These are phyloP conservation scores for Erucastrum elatum DNA, from an alignment of 345 rosid genomes.

Conservation along the genomic window DNA sequence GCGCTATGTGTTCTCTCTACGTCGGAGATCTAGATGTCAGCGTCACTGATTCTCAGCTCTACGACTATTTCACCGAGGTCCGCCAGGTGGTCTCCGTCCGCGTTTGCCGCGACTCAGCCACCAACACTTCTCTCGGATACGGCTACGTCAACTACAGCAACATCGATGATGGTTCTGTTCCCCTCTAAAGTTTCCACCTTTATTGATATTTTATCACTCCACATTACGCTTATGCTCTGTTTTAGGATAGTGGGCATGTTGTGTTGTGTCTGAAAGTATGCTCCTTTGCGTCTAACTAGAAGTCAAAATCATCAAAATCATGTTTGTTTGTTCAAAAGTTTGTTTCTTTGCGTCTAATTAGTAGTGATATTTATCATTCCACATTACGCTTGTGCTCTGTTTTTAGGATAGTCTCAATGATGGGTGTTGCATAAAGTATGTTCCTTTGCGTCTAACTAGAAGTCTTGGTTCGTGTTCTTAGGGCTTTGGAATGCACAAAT, in stretches of 20 bases:
- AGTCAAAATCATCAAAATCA: too few species aligned
- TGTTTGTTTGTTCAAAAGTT: too few species aligned
- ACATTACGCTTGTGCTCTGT: slow-evolving; percentile 3
- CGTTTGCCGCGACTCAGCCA: slow-evolving; percentile 67
- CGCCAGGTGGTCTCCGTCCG: slow-evolving; percentile 72
- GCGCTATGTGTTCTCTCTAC: slow-evolving; percentile 61
- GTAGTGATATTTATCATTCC: neutral
- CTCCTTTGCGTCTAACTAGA: too few species aligned
- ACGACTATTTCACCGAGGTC: slow-evolving; percentile 58
- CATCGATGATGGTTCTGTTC: slow-evolving; percentile 58
- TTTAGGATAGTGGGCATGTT: too few species aligned
- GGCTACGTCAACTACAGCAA: slow-evolving; percentile 88
- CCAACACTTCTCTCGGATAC: slow-evolving; percentile 80
- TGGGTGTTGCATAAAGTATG: too few species aligned
- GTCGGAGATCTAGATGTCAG: slow-evolving; percentile 72
- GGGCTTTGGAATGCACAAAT: too few species aligned
- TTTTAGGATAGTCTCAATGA: too few species aligned
- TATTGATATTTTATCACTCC: neutral
- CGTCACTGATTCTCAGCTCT: slow-evolving; percentile 72
- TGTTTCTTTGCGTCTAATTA: too few species aligned
- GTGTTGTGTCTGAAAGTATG: too few species aligned
- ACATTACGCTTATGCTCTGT: slow-evolving; percentile 4
- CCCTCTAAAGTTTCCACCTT: too few species aligned
- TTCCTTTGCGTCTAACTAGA: too few species aligned
- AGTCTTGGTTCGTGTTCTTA: too few species aligned